A percentile compares a stretch with the other conserved stretches of the same genome.
Evolutionary conservation across 352 stramenopile species (phyloP).

Genomic region (Phytophthora uliginosa): DNA sequence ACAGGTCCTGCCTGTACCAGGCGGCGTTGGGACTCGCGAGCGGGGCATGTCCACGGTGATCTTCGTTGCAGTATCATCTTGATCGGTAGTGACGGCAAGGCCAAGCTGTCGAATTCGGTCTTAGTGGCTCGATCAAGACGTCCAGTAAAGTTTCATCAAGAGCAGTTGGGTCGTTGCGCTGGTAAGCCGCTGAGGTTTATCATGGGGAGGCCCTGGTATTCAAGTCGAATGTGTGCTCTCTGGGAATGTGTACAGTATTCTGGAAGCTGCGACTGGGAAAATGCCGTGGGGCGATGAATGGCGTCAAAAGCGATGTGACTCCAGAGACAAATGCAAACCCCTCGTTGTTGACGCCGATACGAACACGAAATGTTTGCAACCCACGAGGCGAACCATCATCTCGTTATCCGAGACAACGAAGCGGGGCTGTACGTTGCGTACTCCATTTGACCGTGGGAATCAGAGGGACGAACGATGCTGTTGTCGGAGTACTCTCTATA

Average conservation of each 20-base stretch:
- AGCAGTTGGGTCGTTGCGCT: not conserved
- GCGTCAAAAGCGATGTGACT: too few species aligned
- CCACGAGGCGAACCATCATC: too few species aligned
- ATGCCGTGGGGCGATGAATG: not conserved
- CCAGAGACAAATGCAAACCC: too few species aligned
- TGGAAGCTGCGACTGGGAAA: not conserved
- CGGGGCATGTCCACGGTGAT: slow-evolving; percentile 21
- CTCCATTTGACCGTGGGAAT: too few species aligned
- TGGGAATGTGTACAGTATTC: not conserved
- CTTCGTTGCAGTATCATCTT: slow-evolving; percentile 45
- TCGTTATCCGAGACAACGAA: too few species aligned
- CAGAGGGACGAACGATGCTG: too few species aligned
- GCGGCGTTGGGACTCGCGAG: slow-evolving; percentile 12
- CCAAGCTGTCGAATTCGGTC: slow-evolving; percentile 43
- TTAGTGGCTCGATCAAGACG: not conserved
- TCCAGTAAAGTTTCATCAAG: not conserved
- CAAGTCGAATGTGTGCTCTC: not conserved
- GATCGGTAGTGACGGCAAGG: slow-evolving; percentile 20
- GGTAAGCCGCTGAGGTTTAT: slow-evolving; percentile 21
- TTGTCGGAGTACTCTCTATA: too few species aligned
- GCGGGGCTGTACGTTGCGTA: too few species aligned
- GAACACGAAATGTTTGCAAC: too few species aligned
- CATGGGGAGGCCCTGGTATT: not conserved
- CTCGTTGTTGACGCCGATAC: too few species aligned
- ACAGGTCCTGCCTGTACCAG: too few species aligned